Conservation (phyloP, 371 early-diverging fungal species). For the Mortierella sp. region DNA sequence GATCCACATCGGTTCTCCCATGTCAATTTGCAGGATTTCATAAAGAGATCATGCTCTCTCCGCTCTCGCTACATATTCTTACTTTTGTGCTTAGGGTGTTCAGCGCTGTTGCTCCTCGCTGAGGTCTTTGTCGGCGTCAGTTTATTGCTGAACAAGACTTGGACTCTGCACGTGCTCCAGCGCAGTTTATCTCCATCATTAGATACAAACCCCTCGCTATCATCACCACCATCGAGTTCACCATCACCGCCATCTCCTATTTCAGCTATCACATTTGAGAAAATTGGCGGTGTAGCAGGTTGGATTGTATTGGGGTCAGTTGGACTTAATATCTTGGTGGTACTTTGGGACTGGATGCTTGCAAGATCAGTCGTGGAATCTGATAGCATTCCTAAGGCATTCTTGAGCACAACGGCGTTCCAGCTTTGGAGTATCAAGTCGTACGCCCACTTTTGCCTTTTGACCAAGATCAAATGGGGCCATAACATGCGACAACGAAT, state of each 20-base stretch:
- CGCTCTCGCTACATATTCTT: constrained; percentile 22
- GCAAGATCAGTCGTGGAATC: constrained; percentile 39
- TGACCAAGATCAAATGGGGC: constrained; percentile 43
- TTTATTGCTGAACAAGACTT: constrained; percentile 23
- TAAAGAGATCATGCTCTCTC: constrained; percentile 24
- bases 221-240: constrained; percentile 5
- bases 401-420: constrained; percentile 29
- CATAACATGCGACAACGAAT: constrained; percentile 25
- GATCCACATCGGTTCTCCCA: constrained; percentile 34
- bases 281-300: constrained; percentile 12
- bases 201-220: neutral
- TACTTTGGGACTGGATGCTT: constrained; percentile 41
- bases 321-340: constrained; percentile 22
- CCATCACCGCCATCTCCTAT: neutral
- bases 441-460: constrained; percentile 41
- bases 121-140: constrained; percentile 32
- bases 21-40: constrained; percentile 22
- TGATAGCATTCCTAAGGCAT: constrained; percentile 42
- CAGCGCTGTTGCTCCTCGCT: constrained; percentile 9
- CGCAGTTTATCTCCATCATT: constrained; percentile 2
- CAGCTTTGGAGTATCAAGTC: constrained; percentile 43
- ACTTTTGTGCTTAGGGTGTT: constrained; percentile 11
- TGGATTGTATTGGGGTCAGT: constrained; percentile 42
- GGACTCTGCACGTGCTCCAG: constrained; percentile 23
- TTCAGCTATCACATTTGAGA: neutral